Evolutionary conservation across 768 basidiomycete species (phyloP), one percentile per base, ranked within the genome.

Genomic region (Hericium erinaceus): DNA sequence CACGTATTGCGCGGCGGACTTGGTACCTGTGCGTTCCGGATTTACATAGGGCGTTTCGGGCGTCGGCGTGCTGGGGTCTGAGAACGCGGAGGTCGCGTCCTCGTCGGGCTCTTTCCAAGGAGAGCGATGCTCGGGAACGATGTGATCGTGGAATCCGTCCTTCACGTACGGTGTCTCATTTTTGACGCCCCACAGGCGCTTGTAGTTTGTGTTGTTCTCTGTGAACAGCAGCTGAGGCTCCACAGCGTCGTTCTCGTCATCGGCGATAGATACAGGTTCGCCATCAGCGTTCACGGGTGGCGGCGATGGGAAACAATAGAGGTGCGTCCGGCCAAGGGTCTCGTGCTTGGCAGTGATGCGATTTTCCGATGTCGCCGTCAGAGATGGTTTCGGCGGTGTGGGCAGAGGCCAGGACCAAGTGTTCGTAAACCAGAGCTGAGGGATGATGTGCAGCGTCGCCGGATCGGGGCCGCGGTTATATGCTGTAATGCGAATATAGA

Each of bases 81-180:
- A 81, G 8, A 82, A 81, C 7, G 68, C 59, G 16, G 68, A 70
- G 61, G 80, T 75, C 61, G 80, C 79, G 10, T 59, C 55, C 16
- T 59, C 65, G 54, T 55, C 63, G 6, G 72, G 69, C 11, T 72
- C 68, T 38, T 52, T 57, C 33, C 53, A 52, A 37, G 67, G 70
- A 65, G 75, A 73, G 44, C 91, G 85, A 70, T 98, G 95, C 5
- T 77, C 78, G 1, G 84, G 84, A 62, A 99, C 86, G 69, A 99
- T 92, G 69, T 98, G 92, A 70, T 99, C 95, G 65, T 99, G 95
- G 77, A 99, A 99, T 11, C 89, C 95, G 67, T 99, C 97, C 73
- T 99, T 99, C 66, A 90, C 89, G 66, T 85, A 94, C 2, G 81
- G 79, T 0, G 85, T 84, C 54, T 80, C 76, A 74, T 99, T 99